Evolutionary conservation across 108 stramenopile genomes (phyloP).

Genomic region (Cyclotella cryptica): DNA sequence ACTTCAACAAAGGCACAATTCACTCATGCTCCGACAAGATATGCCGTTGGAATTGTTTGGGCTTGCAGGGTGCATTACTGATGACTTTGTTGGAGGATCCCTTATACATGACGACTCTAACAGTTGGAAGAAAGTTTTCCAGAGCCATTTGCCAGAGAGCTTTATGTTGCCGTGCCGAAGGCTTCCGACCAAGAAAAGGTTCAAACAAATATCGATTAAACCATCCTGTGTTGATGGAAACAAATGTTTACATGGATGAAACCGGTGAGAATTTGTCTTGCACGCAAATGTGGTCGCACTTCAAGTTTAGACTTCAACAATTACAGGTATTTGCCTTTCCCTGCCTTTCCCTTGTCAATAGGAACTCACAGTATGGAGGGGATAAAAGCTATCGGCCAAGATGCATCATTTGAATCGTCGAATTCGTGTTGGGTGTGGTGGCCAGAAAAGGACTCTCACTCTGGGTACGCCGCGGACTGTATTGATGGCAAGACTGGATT

Average conservation of each 20-base stretch:
- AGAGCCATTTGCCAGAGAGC: conserved; percentile 73
- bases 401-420: conserved; percentile 80
- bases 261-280: conserved; percentile 48
- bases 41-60: conserved; percentile 83
- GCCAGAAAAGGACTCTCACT: conserved; percentile 35
- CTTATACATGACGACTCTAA: conserved; percentile 69
- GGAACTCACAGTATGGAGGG: conserved; percentile 61
- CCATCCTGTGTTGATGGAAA: conserved; percentile 86
- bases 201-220: conserved; percentile 50
- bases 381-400: conserved; percentile 62
- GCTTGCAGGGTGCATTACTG: conserved; percentile 82
- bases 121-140: conserved; percentile 85
- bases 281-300: not conserved
- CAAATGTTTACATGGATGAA: conserved; percentile 84
- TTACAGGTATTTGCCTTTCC: not conserved
- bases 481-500: conserved; percentile 68
- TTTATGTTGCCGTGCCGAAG: conserved; percentile 78
- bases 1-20: conserved; percentile 50
- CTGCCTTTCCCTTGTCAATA: not conserved
- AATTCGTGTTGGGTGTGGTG: conserved; percentile 75
- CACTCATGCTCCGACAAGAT: conserved; percentile 87
- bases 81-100: conserved; percentile 63
- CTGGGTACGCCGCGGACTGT: conserved; percentile 53
- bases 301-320: not conserved
- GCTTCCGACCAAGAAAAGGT: conserved; percentile 14